Evolutionary conservation across 805 yeast species (phyloP).

Genomic region (Zygosaccharomyces pseudorouxii): DNA sequence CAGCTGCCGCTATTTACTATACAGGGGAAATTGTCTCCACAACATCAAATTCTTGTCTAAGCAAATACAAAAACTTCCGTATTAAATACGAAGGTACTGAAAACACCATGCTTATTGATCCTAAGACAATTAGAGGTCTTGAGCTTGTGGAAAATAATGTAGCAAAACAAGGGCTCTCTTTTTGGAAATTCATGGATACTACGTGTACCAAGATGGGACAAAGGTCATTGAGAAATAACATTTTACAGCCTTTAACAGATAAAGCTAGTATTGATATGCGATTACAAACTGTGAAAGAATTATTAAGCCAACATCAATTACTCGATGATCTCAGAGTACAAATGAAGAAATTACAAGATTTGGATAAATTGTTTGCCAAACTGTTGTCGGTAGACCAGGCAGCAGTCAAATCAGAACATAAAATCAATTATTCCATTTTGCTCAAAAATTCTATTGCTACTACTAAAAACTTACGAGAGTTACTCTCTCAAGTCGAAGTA

Average conservation of each 20-base stretch:
- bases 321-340: conserved; percentile 16
- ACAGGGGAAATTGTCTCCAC: conserved; percentile 16
- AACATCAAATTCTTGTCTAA: conserved; percentile 7
- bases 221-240: conserved; percentile 39
- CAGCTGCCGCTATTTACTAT: conserved; percentile 33
- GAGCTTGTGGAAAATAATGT: conserved; percentile 38
- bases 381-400: conserved; percentile 31
- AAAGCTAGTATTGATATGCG: conserved; percentile 35
- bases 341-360: conserved; percentile 36
- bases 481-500: conserved; percentile 15
- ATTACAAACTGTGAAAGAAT: conserved; percentile 37
- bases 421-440: conserved; percentile 40
- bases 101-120: conserved; percentile 42
- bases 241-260: conserved; percentile 47
- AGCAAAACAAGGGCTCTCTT: conserved; percentile 31
- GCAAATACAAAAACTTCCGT: conserved; percentile 33
- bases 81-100: conserved; percentile 38
- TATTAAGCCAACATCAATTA: conserved; percentile 22
- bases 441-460: conserved; percentile 36
- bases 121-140: conserved; percentile 36
- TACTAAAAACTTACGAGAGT: conserved; percentile 16
- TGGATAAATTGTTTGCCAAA: conserved; percentile 40
- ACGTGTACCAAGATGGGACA: conserved; percentile 47
- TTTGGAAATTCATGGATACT: conserved; percentile 37
- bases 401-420: conserved; percentile 32